Conservation (phyloP, 2,329 filamentous ascomycete species). For the Trichoderma sp. region DNA sequence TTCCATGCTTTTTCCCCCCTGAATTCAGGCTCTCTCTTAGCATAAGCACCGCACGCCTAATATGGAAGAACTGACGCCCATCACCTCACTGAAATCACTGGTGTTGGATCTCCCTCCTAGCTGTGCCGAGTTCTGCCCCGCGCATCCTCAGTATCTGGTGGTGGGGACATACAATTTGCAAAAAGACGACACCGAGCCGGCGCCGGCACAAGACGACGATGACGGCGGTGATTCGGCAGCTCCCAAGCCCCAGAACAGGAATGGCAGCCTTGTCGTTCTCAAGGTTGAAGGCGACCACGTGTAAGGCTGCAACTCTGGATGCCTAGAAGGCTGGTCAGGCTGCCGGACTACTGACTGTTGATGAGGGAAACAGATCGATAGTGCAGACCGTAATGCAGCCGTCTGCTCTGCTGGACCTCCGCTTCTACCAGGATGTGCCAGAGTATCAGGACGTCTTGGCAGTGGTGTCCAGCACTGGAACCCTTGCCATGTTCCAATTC, state of each 20-base stretch:
- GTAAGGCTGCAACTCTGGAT: slow-evolving; percentile 44
- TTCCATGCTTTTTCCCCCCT: not conserved
- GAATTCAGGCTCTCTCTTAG: not conserved
- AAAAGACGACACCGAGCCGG: slow-evolving; percentile 34
- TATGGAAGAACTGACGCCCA: slow-evolving; percentile 27
- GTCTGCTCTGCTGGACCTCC: slow-evolving; percentile 79
- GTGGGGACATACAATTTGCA: slow-evolving; percentile 83
- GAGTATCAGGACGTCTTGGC: slow-evolving; percentile 56
- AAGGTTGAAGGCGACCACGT: slow-evolving; percentile 48
- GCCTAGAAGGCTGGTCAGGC: not conserved
- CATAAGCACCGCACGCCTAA: not conserved
- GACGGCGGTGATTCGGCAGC: not conserved
- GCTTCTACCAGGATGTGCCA: slow-evolving; percentile 60
- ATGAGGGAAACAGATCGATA: slow-evolving; percentile 20
- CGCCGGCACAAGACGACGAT: not conserved
- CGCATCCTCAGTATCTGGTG: slow-evolving; percentile 62
- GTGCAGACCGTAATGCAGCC: slow-evolving; percentile 60
- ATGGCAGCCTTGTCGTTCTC: slow-evolving; percentile 71
- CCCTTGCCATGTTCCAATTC: slow-evolving; percentile 61
- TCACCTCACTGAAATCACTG: slow-evolving; percentile 47
- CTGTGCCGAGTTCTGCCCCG: slow-evolving; percentile 71
- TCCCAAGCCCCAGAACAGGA: slow-evolving; percentile 57
- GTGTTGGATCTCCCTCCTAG: slow-evolving; percentile 67
- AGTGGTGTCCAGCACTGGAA: slow-evolving; percentile 73
- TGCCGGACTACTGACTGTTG: not conserved